phyloP scores from a whole-genome alignment of 768 basidiomycete species.

The Trametes cinnabarina region DNA sequence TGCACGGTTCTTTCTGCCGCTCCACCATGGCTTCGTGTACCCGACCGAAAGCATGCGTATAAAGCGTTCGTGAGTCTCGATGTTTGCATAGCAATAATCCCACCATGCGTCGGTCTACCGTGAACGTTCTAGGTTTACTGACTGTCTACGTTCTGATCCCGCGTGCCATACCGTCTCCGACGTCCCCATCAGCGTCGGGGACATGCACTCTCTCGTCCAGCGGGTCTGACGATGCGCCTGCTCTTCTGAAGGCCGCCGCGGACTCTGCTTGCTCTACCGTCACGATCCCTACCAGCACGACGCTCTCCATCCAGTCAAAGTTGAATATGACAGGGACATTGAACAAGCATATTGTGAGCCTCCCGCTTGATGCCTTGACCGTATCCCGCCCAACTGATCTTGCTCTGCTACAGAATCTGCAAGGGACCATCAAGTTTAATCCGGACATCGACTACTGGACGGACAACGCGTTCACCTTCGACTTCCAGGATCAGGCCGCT shows the following conservation, averaged over 20 bases:
- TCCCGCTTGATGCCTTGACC: too few species aligned
- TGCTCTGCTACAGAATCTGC: slow-evolving; percentile 36
- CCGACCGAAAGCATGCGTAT: not conserved
- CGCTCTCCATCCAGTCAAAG: slow-evolving; percentile 48
- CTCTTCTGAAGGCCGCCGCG: slow-evolving; percentile 43
- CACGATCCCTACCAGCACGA: slow-evolving; percentile 43
- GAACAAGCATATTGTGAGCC: slow-evolving; percentile 49
- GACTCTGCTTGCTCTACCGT: slow-evolving; percentile 38
- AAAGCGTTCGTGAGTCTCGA: not conserved
- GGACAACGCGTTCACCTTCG: slow-evolving; percentile 51
- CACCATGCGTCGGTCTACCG: not conserved
- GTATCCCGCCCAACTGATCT: not conserved
- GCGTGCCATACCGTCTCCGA: not conserved
- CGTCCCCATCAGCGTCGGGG: slow-evolving; percentile 1
- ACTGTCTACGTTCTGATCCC: not conserved
- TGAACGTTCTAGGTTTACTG: not conserved
- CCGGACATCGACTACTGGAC: slow-evolving; percentile 55
- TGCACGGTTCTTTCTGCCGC: not conserved
- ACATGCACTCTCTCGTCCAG: slow-evolving; percentile 43
- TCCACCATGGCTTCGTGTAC: not conserved
- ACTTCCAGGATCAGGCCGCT: slow-evolving; percentile 52
- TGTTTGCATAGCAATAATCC: not conserved
- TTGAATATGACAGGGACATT: slow-evolving; percentile 53
- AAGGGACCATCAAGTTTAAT: slow-evolving; percentile 51
- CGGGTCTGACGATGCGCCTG: slow-evolving; percentile 52